Base-by-base conservation (phyloP, 202 grass and related monocot genomes). In the Setaria viridis region DNA sequence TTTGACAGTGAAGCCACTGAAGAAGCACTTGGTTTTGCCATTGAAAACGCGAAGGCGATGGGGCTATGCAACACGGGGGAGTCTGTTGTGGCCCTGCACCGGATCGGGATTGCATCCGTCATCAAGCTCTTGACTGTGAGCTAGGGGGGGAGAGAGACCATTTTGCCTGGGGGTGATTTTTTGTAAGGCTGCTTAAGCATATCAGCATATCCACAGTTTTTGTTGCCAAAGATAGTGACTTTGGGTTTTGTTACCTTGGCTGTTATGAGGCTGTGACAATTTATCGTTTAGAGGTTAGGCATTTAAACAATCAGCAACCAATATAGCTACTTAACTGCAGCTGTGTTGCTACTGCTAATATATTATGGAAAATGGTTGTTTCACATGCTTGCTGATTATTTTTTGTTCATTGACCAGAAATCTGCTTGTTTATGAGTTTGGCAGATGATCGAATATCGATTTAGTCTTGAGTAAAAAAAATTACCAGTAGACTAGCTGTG, bases 81-180 rank as follows among this genome's bases (percentile, higher is more conserved):
- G 33, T 92, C 95, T 5, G 83, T 94, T 17, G 95, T 97, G 12
- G 95, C 93, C 51, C 75, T 97, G 48, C 95, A 97, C 56, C 82
- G 95, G 7, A 94, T 93, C 0, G 95, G 92, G 19, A 89, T 41
- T 54, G 92, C 95, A 58, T 94, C 92, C 1, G 90, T 94, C 50
- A 97, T 94, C 84, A 94, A 97, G 86, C 93, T 97, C 72, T 87
- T 91, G 65, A 78, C 89, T 43, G 84, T 88, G 77, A 97, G 85
- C 48, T 80, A 80, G 66, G 48, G 67, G 43, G 50, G 67, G 59
- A 11, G 9, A 11, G 9, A 7, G 21, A 80, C 50, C 80, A 74
- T 81, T 80, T 87, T 84, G 77, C 9, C 46, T 73, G 71, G 77
- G 17, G 64, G 25, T 0, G 34, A 62, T 34, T 56, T 80, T 89